Evolutionary conservation across 108 stramenopile species (phyloP).

Genomic region (Parietichytrium sp.): DNA sequence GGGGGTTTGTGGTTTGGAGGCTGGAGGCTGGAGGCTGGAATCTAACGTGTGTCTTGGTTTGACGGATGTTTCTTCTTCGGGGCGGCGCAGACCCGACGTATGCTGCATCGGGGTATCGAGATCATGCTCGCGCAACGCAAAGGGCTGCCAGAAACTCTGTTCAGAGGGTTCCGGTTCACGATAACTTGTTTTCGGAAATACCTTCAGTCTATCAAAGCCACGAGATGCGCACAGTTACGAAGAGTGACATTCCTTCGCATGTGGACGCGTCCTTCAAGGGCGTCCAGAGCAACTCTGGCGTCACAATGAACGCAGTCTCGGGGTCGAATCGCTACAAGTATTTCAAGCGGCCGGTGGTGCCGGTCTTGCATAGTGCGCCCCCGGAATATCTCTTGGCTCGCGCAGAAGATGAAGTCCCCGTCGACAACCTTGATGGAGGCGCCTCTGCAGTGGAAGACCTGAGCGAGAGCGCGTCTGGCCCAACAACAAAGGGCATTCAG

Average conservation of each 20-base stretch:
- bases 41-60: too few relatives aligned
- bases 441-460: neutral
- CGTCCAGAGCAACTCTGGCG: conserved; percentile 34
- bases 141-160: neutral
- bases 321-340: conserved; percentile 56
- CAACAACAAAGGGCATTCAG: conserved; percentile 53
- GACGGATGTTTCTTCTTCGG: too few relatives aligned
- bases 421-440: conserved; percentile 20
- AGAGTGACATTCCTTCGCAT: conserved; percentile 11
- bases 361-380: conserved; percentile 55
- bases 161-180: neutral
- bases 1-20: too few relatives aligned
- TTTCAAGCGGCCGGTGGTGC: conserved; percentile 62
- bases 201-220: neutral
- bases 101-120: neutral
- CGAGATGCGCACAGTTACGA: neutral
- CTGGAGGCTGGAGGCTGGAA: too few relatives aligned
- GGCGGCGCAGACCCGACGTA: conserved; percentile 38
- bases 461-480: conserved; percentile 43
- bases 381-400: conserved; percentile 63
- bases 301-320: conserved; percentile 40
- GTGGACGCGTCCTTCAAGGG: neutral
- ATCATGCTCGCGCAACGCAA: neutral
- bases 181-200: neutral
- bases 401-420: conserved; percentile 48